Percentiles rank a stretch among this genome's conserved stretches.
Evolutionary conservation across 192 early-diverging fungal species (phyloP).

Genomic region (Coemansia sp.): DNA sequence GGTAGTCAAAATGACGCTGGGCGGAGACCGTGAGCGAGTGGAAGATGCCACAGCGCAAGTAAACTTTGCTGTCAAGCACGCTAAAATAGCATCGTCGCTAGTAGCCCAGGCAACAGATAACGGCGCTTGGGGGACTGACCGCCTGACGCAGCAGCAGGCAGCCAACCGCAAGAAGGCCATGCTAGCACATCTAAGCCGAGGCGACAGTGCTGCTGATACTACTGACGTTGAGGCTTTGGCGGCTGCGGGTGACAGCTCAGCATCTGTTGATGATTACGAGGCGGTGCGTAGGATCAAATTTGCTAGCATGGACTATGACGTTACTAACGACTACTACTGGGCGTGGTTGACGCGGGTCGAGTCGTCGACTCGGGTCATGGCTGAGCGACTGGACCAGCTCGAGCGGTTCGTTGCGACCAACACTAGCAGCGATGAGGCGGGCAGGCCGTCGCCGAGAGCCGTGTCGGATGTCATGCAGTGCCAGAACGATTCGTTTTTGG

Average conservation of each 20-base stretch:
- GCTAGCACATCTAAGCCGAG: constrained; percentile 15
- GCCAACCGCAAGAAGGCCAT: constrained; percentile 33
- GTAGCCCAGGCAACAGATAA: constrained; percentile 40
- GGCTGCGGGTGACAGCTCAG: neutral
- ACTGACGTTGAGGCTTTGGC: neutral
- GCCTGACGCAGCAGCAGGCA: constrained; percentile 37
- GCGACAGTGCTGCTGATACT: neutral
- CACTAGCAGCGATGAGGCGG: neutral
- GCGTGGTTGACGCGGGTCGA: constrained; percentile 39
- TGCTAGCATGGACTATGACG: constrained; percentile 35
- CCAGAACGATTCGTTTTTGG: constrained; percentile 49
- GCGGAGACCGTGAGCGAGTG: constrained; percentile 26
- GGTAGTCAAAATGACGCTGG: constrained; percentile 37
- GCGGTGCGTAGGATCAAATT: constrained; percentile 42
- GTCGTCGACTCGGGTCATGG: constrained; percentile 22
- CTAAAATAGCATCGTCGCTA: constrained; percentile 38
- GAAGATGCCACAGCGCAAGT: constrained; percentile 30
- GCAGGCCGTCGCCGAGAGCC: constrained; percentile 18
- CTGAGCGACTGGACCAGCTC: constrained; percentile 43
- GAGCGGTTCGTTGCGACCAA: constrained; percentile 25
- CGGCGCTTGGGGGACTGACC: constrained; percentile 38
- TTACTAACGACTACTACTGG: constrained; percentile 48
- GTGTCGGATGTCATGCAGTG: constrained; percentile 39
- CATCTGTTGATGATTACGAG: constrained; percentile 25
- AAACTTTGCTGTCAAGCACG: constrained; percentile 42